A percentile compares a stretch with the other conserved stretches of the same genome.
Conservation (phyloP, 305 asterid species). For the Solanum hybrid region DNA sequence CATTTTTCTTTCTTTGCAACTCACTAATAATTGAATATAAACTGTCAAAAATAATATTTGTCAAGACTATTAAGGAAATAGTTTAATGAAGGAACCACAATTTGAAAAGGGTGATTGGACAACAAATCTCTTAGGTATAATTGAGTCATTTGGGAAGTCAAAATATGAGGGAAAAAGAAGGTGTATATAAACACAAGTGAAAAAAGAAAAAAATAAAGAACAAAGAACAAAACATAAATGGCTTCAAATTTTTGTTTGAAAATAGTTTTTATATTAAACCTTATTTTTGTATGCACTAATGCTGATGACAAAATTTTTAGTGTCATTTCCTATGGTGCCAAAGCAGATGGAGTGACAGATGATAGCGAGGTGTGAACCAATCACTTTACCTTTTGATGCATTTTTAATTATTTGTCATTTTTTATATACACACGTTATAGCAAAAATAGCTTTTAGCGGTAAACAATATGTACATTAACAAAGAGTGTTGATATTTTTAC, state of each 20-base stretch:
- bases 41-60: background rate
- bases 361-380: slow-evolving; percentile 7
- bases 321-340: slow-evolving; percentile 13
- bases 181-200: background rate
- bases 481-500: too few relatives aligned
- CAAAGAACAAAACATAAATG: background rate
- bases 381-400: background rate
- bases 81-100: background rate
- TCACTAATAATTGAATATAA: background rate
- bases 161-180: background rate
- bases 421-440: too few relatives aligned
- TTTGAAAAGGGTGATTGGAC: background rate
- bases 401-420: too few relatives aligned
- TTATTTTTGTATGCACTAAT: background rate
- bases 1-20: background rate
- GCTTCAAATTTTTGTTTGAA: background rate
- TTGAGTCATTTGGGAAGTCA: background rate
- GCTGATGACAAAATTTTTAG: background rate
- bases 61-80: background rate
- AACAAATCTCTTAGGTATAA: background rate
- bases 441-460: background rate
- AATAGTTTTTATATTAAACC: background rate
- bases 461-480: too few relatives aligned
- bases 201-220: background rate
- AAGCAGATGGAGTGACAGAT: slow-evolving; percentile 14